phyloP scores from a whole-genome alignment of 2,329 filamentous ascomycete species.

The Pseudogymnoascus pannorum region DNA sequence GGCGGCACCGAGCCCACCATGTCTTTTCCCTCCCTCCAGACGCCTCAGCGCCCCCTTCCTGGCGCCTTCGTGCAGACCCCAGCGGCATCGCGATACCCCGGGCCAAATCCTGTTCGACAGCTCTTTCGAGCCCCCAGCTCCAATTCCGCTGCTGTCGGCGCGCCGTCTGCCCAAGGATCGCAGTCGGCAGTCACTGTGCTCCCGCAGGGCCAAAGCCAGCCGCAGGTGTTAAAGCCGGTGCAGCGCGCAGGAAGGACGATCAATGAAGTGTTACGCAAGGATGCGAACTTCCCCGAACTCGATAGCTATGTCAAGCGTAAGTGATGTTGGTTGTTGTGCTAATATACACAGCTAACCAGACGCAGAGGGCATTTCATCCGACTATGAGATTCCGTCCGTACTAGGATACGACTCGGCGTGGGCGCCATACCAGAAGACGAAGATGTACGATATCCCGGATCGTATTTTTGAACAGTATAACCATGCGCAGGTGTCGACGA shows the following conservation, averaged over 20 bases:
- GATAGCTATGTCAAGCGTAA: slow-evolving; percentile 84
- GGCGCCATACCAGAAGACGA: slow-evolving; percentile 82
- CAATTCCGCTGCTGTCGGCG: slow-evolving; percentile 23
- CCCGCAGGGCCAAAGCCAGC: slow-evolving; percentile 35
- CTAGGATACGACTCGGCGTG: slow-evolving; percentile 55
- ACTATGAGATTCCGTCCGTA: slow-evolving; percentile 68
- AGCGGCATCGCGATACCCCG: slow-evolving; percentile 45
- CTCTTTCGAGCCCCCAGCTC: slow-evolving; percentile 36
- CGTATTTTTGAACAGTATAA: slow-evolving; percentile 91
- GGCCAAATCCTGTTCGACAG: slow-evolving; percentile 42
- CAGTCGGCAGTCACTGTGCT: slow-evolving; percentile 23
- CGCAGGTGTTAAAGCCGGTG: slow-evolving; percentile 56
- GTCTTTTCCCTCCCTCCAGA: slow-evolving; percentile 32
- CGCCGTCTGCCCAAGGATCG: slow-evolving; percentile 16
- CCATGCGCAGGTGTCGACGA: slow-evolving; percentile 74
- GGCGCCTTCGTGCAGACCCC: slow-evolving; percentile 73
- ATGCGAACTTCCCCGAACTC: slow-evolving; percentile 78
- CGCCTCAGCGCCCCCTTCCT: slow-evolving; percentile 65
- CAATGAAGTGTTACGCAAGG: slow-evolving; percentile 67
- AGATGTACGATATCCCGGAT: slow-evolving; percentile 85
- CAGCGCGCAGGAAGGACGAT: slow-evolving; percentile 76
- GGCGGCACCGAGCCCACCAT: slow-evolving; percentile 8
- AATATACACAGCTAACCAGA: slow-evolving; percentile 20
- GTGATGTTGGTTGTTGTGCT: slow-evolving; percentile 31
- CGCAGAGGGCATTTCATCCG: slow-evolving; percentile 78